Conservation (phyloP, 2,329 filamentous ascomycete genomes). For the Fusarium nurragi region DNA sequence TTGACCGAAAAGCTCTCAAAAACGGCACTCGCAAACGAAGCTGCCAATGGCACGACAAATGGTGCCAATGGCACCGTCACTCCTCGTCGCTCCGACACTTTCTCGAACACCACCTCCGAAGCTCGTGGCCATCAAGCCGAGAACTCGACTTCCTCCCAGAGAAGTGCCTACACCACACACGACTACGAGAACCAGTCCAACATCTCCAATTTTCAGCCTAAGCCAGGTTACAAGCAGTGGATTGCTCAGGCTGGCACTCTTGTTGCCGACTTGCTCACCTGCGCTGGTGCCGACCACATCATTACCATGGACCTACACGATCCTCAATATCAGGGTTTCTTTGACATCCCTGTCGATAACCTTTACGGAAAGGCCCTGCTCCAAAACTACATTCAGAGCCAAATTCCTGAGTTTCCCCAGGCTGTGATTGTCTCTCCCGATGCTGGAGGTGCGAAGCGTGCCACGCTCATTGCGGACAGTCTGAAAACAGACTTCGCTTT, state of each 20-base stretch:
- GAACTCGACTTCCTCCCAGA: constrained; percentile 54
- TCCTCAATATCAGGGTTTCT: constrained; percentile 97
- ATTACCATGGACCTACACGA: constrained; percentile 98
- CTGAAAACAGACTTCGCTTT: constrained; percentile 95
- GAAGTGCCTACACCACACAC: constrained; percentile 66
- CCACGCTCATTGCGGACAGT: constrained; percentile 92
- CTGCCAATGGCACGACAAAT: constrained; percentile 33
- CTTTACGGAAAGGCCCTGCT: constrained; percentile 84
- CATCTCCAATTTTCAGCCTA: constrained; percentile 72
- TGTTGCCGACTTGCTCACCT: constrained; percentile 92
- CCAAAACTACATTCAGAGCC: constrained; percentile 77
- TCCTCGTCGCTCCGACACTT: constrained; percentile 50
- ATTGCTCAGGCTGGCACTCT: constrained; percentile 96
- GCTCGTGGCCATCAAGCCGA: constrained; percentile 52
- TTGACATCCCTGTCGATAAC: constrained; percentile 98
- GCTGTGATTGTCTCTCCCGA: constrained; percentile 96
- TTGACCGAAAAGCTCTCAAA: constrained; percentile 79
- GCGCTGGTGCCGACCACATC: constrained; percentile 94
- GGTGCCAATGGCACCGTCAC: constrained; percentile 47
- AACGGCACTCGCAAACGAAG: constrained; percentile 64
- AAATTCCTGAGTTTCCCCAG: constrained; percentile 80
- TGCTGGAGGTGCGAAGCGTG: constrained; percentile 94
- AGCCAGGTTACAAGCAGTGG: constrained; percentile 98
- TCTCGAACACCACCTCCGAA: constrained; percentile 49
- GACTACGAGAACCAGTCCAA: constrained; percentile 70